Evolutionary conservation across 31 red algal genomes (phyloP), one percentile per base, ranked within the genome.

Genomic region (Odonthalia washingtoniensis): DNA sequence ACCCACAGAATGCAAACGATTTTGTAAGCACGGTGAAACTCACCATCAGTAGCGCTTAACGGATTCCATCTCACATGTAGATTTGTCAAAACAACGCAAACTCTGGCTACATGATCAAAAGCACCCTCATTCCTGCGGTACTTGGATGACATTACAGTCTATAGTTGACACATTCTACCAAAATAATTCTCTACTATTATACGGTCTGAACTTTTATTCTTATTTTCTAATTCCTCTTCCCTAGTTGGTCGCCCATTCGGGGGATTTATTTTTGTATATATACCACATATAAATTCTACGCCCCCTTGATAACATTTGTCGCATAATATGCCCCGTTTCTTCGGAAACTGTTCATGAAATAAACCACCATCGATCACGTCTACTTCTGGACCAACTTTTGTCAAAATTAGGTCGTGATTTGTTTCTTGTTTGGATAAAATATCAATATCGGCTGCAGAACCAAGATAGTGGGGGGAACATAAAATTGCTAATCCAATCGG

Each of bases 271-370:
- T 80, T 4, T 6, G 77, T 4, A 27, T 62, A 12, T 26, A 80
- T 80, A 24, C 5, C 12, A n/a, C 46, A 46, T 4, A 4, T 5
- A 45, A 80, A 39, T 21, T 80, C 43, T 62, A 31, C 17, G 9
- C 9, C 16, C 5, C 73, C 73, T 41, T 76, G 73, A 41, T 76
- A 76, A 4, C 73, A 35, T 41, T n/a, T n/a, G n/a, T n/a, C n/a
- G n/a, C n/a, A n/a, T n/a, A n/a, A n/a, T n/a, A n/a, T n/a, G n/a
- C n/a, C 16, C 73, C 73, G 46, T n/a, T n/a, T n/a, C n/a, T n/a
- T n/a, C n/a, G n/a, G n/a, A n/a, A n/a, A n/a, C n/a, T n/a, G n/a
- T n/a, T n/a, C n/a, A n/a, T n/a, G n/a, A n/a, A n/a, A n/a, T n/a
- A n/a, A n/a, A n/a, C n/a, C n/a, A n/a, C n/a, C n/a, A n/a, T n/a